Conservation (phyloP, 208 protist species). For the Wallacemonas rigidus region DNA sequence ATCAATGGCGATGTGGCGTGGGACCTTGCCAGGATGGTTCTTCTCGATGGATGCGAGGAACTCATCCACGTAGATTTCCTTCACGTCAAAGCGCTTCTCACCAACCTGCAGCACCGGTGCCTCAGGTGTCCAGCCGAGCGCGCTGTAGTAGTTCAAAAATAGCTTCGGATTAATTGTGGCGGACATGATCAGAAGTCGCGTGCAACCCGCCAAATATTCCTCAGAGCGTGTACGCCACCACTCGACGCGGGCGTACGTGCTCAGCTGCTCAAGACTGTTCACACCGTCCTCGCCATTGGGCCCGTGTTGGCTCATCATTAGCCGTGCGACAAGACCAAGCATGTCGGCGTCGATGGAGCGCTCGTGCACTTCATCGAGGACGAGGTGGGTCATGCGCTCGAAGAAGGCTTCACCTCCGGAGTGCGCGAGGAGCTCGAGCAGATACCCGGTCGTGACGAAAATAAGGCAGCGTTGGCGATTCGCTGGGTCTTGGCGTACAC, state of each 20-base stretch:
- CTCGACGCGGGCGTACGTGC: conserved; percentile 2
- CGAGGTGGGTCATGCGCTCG: conserved; percentile 30
- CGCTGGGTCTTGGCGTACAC: conserved; percentile 24
- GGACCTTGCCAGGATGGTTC: neutral
- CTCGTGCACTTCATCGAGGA: conserved; percentile 63
- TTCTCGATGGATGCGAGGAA: neutral
- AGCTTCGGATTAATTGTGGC: conserved; percentile 30
- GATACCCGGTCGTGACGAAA: conserved; percentile 37
- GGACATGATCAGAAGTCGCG: conserved; percentile 37
- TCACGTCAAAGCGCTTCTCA: conserved; percentile 23
- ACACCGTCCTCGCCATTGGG: neutral
- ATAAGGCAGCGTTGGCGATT: conserved; percentile 24
- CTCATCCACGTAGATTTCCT: conserved; percentile 23
- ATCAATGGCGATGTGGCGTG: neutral
- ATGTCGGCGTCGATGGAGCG: conserved; percentile 42
- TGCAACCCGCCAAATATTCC: conserved; percentile 12
- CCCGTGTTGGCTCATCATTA: conserved; percentile 19
- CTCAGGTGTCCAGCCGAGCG: conserved; percentile 17
- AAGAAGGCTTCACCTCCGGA: conserved; percentile 28
- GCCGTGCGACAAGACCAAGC: conserved; percentile 38
- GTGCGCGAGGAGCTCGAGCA: conserved; percentile 34
- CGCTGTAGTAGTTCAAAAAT: conserved; percentile 23
- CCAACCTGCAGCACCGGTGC: conserved; percentile 27
- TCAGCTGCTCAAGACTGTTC: neutral
- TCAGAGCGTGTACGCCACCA: conserved; percentile 14